Base-by-base conservation (phyloP, 75 land plant species). In the Selaginella tamariscina region DNA sequence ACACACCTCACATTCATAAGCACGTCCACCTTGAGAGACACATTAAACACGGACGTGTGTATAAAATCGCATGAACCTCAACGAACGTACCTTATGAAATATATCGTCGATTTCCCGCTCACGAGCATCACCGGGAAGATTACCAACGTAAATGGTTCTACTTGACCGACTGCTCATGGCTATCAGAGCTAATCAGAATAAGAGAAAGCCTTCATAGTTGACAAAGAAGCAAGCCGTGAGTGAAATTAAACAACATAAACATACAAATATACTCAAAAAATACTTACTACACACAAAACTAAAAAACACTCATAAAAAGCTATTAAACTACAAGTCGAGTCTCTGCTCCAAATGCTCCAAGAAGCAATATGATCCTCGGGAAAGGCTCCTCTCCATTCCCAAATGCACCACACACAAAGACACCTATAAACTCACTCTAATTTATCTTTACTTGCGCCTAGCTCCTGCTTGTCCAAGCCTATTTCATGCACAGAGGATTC, bases 71-170 rank as follows among this genome's bases (percentile, higher is more conserved):
- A 15, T 15, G 15, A 39, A 39, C 49, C 49, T 5, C 5, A 39
- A 39, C 49, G 49, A 39, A 15, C 5, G 15, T 39, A 86, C 89
- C 87, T 86, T 86, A 76, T 82, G 82, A 66, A 86, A 86, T 56
- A 86, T 30, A 69, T 86, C 89, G 63, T 86, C 89, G 0, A 86
- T 81, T 73, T 86, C 89, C 20, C 84, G 65, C 72, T 86, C 89
- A 22, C 84, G 79, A 27, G 82, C 78, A 54, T 86, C 89, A 1
- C 84, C 89, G 0, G 89, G 89, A 22, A 86, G 80, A 68, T 86
- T 86, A 1, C 89, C 89, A 32, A 86, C 89, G 62, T 86, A 86
- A 15, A 86, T 68, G 0, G 87, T 86, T 57, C 89, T 65, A 64
- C 80, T 84, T 1, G 75, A 65, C 27, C 89, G 89, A 44, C 80